A percentile compares a stretch with the other conserved stretches of the same genome.
phyloP scores from a whole-genome alignment of 169 alveolate species.

The Plasmodium cynomolgi region DNA sequence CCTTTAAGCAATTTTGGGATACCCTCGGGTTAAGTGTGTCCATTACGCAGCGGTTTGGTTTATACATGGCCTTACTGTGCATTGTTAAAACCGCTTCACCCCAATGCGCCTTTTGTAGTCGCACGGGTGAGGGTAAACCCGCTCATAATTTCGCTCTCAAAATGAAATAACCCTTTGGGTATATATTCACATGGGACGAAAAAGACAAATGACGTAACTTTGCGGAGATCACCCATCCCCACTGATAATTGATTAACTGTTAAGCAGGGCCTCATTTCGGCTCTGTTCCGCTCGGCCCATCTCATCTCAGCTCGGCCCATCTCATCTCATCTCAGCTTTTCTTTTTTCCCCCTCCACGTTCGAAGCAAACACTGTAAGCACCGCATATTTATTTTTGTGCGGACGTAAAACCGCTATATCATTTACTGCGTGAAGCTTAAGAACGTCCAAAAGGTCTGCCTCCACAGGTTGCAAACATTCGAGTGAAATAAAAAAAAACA shows the following conservation, averaged over 20 bases:
- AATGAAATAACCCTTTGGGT: neutral
- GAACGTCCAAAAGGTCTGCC: neutral
- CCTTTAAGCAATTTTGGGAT: neutral
- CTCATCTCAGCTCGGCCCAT: neutral
- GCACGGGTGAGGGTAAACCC: neutral
- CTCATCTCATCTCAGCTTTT: neutral
- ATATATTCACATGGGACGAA: neutral
- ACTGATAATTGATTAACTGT: neutral
- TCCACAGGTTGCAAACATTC: neutral
- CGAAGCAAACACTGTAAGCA: neutral
- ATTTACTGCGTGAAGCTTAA: neutral
- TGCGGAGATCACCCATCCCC: neutral
- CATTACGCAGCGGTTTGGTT: neutral
- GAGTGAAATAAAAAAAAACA: neutral
- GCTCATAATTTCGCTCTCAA: neutral
- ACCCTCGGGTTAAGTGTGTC: neutral
- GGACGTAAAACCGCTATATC: neutral
- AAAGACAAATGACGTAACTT: neutral
- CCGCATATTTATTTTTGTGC: neutral
- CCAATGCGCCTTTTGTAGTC: neutral
- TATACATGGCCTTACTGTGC: neutral
- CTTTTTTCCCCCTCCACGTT: neutral
- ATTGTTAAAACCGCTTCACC: neutral
- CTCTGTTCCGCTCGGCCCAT: too few species aligned
- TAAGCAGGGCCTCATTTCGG: neutral